Conservation (phyloP, 1,284 basidiomycete species). For the Wallemia hederae region DNA sequence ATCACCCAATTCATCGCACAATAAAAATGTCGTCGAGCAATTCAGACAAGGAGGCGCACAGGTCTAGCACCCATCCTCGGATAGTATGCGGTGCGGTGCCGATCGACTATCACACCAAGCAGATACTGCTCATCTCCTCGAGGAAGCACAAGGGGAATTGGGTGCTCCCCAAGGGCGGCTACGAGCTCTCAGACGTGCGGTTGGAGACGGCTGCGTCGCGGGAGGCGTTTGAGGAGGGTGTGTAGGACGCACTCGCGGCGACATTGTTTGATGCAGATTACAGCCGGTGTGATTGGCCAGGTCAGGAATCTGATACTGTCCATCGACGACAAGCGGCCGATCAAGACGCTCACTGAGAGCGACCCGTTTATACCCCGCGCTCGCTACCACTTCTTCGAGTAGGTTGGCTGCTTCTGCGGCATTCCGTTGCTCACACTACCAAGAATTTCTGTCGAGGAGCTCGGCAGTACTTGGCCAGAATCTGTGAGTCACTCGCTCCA, state of each 20-base stretch:
- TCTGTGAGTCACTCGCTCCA: neutral
- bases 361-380: neutral
- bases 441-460: neutral
- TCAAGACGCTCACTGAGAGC: neutral
- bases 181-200: neutral
- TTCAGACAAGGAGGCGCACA: neutral
- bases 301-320: neutral
- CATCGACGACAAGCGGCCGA: slow-evolving; percentile 1
- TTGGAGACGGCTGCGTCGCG: neutral
- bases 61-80: neutral
- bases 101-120: neutral
- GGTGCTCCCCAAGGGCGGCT: slow-evolving; percentile 1
- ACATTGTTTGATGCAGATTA: neutral
- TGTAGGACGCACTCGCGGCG: neutral
- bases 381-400: slow-evolving; percentile 1
- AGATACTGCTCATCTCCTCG: neutral
- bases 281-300: neutral
- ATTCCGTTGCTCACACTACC: neutral
- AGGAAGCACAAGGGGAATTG: neutral
- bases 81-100: neutral
- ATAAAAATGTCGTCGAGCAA: neutral
- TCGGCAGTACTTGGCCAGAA: neutral
- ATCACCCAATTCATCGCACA: too few species aligned
- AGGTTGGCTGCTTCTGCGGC: neutral
- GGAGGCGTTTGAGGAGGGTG: neutral